Percentiles rank a stretch among this genome's conserved stretches.
Conservation (phyloP, 257 asterid genomes). For the Solanum appendiculatum region DNA sequence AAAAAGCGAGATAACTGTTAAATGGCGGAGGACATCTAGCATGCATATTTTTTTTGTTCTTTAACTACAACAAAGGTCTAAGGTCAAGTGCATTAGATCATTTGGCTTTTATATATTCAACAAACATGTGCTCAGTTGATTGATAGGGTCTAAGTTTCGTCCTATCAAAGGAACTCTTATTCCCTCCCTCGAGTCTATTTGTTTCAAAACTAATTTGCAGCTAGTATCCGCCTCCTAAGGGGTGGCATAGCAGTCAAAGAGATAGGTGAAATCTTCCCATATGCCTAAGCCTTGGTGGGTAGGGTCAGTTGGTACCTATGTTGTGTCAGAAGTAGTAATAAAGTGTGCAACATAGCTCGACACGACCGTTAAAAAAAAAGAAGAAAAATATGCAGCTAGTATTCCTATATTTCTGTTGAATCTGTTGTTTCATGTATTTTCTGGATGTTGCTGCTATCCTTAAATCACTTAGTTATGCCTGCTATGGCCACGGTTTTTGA, state of each 20-base stretch:
- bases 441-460: constrained; percentile 20
- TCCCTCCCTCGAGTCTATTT: not conserved
- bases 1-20: not conserved
- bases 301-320: not conserved
- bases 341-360: not conserved
- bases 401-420: not conserved
- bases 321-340: not conserved
- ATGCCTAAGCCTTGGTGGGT: not conserved
- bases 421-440: not conserved
- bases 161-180: not conserved
- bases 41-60: not conserved
- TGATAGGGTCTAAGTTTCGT: not conserved
- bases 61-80: not conserved
- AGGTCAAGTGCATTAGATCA: not conserved
- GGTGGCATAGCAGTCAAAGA: not conserved
- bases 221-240: not conserved
- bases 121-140: not conserved
- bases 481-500: constrained; percentile 92
- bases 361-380: not conserved
- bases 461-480: constrained; percentile 86
- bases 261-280: not conserved
- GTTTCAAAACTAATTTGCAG: not conserved
- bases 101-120: not conserved
- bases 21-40: not conserved
- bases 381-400: not conserved